Base-by-base conservation (phyloP, 2,329 filamentous ascomycete species). In the Xylariaceae sp. region DNA sequence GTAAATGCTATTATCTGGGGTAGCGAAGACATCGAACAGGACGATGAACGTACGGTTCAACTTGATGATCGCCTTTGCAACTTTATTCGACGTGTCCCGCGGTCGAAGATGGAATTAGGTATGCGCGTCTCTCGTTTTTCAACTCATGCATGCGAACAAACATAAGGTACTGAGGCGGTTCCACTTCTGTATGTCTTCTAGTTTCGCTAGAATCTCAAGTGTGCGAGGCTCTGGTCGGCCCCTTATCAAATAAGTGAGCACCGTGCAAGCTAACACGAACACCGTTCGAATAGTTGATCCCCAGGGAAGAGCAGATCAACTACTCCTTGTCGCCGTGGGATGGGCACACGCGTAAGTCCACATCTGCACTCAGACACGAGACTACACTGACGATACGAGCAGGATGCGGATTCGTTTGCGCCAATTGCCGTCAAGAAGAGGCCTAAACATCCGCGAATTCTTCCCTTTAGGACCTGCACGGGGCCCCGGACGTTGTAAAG, bases 1-100 rank as follows among this genome's bases (percentile, higher is more conserved):
- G 54, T 73, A 17, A n/a, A n/a, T n/a, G n/a, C n/a, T n/a, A n/a
- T n/a, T n/a, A n/a, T n/a, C n/a, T n/a, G n/a, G n/a, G n/a, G n/a
- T n/a, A n/a, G n/a, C n/a, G n/a, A n/a, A n/a, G 63, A 51, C 10
- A 45, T 50, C 19, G 60, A 63, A 45, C 56, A 64, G 39, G 57
- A 63, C 31, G 59, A 63, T 56, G 18, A 64, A 66, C 31, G 61
- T 67, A 18, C 65, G 70, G 45, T 68, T 67, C 22, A 71, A 74
- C 50, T 65, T 69, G 5, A 68, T 63, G 45, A 64, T n/a, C n/a
- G n/a, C n/a, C n/a, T 74, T 13, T 67, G 69, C 33, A 70, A 69
- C 48, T 74, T 71, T 67, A 58, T 69, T 17, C 62, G 72, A 31
- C 66, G 69, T 38, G 57, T 74, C 9, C 72, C 71, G 3, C 63